A percentile compares a stretch with the other conserved stretches of the same genome.
Conservation (phyloP, 768 basidiomycete genomes). For the Pulveroboletus sp. region DNA sequence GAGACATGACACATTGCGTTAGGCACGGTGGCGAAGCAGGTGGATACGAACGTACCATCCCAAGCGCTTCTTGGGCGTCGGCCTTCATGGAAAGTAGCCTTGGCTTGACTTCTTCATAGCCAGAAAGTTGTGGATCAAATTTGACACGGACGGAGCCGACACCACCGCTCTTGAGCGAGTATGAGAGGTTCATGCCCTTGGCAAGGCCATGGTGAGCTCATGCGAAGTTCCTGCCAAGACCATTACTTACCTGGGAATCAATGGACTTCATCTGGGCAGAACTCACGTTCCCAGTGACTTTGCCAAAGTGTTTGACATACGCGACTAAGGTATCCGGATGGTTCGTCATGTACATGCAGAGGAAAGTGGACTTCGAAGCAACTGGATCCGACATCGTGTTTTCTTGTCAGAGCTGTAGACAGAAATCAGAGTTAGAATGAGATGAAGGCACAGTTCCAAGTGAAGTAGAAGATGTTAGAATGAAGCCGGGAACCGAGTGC, state of each 20-base stretch:
- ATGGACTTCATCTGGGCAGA: slow-evolving; percentile 73
- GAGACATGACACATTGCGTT: background rate
- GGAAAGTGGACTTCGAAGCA: slow-evolving; percentile 69
- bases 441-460: no score
- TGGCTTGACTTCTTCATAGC: slow-evolving; percentile 82
- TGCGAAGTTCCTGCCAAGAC: background rate
- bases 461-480: no score
- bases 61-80: slow-evolving; percentile 73
- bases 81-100: slow-evolving; percentile 78
- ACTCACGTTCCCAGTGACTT: slow-evolving; percentile 50
- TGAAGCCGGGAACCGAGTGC: no score
- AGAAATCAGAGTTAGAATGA: no score
- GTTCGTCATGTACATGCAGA: slow-evolving; percentile 81
- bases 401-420: background rate
- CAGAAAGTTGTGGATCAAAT: slow-evolving; percentile 68
- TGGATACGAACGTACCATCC: slow-evolving; percentile 55
- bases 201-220: background rate
- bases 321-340: slow-evolving; percentile 85
- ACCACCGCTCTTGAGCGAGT: slow-evolving; percentile 49
- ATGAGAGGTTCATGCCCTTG: slow-evolving; percentile 70
- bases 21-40: background rate
- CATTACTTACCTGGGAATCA: slow-evolving; percentile 52
- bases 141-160: slow-evolving; percentile 48
- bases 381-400: slow-evolving; percentile 64
- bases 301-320: slow-evolving; percentile 76